Evolutionary conservation across 495 filamentous ascomycete species (phyloP).

Genomic region (Trichoderma gamsii): DNA sequence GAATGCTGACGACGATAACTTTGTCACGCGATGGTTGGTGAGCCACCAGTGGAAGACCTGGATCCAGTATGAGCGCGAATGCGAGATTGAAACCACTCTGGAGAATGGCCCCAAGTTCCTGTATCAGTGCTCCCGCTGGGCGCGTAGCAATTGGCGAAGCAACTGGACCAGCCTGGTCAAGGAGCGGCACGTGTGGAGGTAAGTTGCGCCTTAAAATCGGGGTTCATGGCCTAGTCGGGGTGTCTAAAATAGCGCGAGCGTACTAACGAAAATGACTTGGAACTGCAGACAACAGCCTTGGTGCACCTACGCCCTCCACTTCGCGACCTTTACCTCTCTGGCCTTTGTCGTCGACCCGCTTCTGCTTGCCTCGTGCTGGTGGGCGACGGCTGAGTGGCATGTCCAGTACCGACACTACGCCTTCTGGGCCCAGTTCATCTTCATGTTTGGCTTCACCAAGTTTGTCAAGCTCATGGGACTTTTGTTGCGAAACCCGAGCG

Average conservation of each 20-base stretch:
- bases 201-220: slow-evolving; percentile 32
- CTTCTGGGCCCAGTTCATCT: slow-evolving; percentile 43
- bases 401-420: slow-evolving; percentile 35
- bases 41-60: slow-evolving; percentile 69
- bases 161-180: slow-evolving; percentile 70
- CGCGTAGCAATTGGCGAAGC: slow-evolving; percentile 74
- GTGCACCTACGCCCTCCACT: slow-evolving; percentile 69
- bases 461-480: slow-evolving; percentile 69
- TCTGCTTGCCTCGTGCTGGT: slow-evolving; percentile 51
- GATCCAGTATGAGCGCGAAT: slow-evolving; percentile 69
- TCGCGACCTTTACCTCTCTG: slow-evolving; percentile 67
- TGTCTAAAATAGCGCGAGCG: slow-evolving; percentile 12
- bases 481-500: slow-evolving; percentile 62
- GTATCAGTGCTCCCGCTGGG: slow-evolving; percentile 75
- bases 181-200: slow-evolving; percentile 64
- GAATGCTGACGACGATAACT: slow-evolving; percentile 82
- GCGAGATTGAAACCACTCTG: slow-evolving; percentile 68
- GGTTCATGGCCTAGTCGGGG: neutral
- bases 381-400: slow-evolving; percentile 42
- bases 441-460: slow-evolving; percentile 59
- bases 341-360: slow-evolving; percentile 59
- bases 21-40: slow-evolving; percentile 74
- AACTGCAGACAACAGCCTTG: slow-evolving; percentile 58
- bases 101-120: slow-evolving; percentile 69
- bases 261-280: slow-evolving; percentile 14